A percentile compares a stretch with the other conserved stretches of the same genome.
These are phyloP conservation scores for Endotrypanum monterogeii DNA, from an alignment of 208 protist genomes.

Conservation along the genomic window DNA sequence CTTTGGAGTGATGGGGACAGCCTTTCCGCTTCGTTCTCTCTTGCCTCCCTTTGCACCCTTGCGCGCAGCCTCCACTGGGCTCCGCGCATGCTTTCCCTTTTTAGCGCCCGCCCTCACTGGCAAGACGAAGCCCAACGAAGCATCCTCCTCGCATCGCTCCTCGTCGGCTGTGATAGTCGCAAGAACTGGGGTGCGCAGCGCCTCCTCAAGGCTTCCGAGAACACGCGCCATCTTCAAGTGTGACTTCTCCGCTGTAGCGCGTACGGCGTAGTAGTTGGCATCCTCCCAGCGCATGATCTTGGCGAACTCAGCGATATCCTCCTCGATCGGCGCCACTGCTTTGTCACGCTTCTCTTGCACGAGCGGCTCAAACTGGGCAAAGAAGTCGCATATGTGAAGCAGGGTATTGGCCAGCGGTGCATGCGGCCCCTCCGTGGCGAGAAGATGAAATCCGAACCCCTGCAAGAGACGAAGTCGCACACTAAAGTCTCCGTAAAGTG, in stretches of 20 bases:
- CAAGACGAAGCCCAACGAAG: constrained; percentile 66
- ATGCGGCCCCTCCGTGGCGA: constrained; percentile 36
- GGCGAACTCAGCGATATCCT: constrained; percentile 87
- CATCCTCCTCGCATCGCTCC: constrained; percentile 83
- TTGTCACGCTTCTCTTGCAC: constrained; percentile 40
- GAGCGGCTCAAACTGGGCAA: constrained; percentile 71
- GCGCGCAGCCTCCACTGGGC: background rate
- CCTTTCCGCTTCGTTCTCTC: constrained; percentile 32
- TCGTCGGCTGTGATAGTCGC: constrained; percentile 67
- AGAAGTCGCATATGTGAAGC: constrained; percentile 86
- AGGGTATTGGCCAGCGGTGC: constrained; percentile 70
- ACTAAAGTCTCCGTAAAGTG: constrained; percentile 79
- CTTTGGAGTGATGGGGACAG: background rate
- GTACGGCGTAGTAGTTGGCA: constrained; percentile 96
- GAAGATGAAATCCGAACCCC: constrained; percentile 71
- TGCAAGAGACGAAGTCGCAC: constrained; percentile 65
- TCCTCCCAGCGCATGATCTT: constrained; percentile 94
- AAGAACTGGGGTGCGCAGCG: constrained; percentile 71
- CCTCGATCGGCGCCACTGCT: constrained; percentile 72
- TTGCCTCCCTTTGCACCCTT: constrained; percentile 19
- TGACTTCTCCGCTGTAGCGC: constrained; percentile 94
- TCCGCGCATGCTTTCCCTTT: constrained; percentile 11
- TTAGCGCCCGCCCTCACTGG: constrained; percentile 16
- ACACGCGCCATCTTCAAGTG: constrained; percentile 94
- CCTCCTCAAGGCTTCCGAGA: constrained; percentile 69